These are phyloP conservation scores for Mitragyna speciosa DNA, from an alignment of 257 asterid species.

Conservation along the genomic window DNA sequence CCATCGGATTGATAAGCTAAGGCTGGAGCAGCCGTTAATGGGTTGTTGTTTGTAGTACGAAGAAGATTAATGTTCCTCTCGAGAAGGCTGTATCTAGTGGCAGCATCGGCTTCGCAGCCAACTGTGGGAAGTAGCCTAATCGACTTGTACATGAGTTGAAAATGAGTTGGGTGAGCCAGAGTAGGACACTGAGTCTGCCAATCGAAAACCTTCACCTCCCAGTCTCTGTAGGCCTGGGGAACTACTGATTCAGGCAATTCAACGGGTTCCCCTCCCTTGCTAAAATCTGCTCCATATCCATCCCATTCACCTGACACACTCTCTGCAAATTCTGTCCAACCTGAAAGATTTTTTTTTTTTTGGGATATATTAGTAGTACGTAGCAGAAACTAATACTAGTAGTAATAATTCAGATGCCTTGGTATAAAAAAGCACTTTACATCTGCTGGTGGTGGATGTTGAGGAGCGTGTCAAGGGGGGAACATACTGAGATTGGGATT, in stretches of 20 bases:
- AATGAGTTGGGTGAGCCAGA: conserved; percentile 45
- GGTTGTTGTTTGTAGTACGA: too few relatives aligned
- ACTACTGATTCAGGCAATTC: conserved; percentile 83
- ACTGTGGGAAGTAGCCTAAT: conserved; percentile 82
- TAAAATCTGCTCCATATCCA: conserved; percentile 87
- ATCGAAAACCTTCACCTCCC: conserved; percentile 88
- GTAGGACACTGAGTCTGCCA: conserved; percentile 99
- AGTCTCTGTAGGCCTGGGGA: conserved; percentile 84
- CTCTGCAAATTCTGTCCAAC: conserved; percentile 61
- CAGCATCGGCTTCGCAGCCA: conserved; percentile 97
- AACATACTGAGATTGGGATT: background rate
- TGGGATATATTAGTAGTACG: too few relatives aligned
- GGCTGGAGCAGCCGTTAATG: conserved; percentile 23
- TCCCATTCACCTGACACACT: conserved; percentile 95
- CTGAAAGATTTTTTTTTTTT: conserved; percentile 12
- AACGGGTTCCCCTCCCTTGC: conserved; percentile 54
- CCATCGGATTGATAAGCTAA: conserved; percentile 67
- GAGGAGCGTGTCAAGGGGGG: background rate
- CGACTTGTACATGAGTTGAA: conserved; percentile 50
- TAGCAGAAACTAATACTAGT: too few relatives aligned
- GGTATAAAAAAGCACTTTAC: background rate
- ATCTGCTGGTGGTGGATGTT: background rate
- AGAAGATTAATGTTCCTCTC: conserved; percentile 34
- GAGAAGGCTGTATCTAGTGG: conserved; percentile 52
- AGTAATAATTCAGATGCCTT: too few relatives aligned